Evolutionary conservation across 177 flowering plant species (phyloP), one percentile per base, ranked within the genome.

Genomic region (Vitis hybrid): DNA sequence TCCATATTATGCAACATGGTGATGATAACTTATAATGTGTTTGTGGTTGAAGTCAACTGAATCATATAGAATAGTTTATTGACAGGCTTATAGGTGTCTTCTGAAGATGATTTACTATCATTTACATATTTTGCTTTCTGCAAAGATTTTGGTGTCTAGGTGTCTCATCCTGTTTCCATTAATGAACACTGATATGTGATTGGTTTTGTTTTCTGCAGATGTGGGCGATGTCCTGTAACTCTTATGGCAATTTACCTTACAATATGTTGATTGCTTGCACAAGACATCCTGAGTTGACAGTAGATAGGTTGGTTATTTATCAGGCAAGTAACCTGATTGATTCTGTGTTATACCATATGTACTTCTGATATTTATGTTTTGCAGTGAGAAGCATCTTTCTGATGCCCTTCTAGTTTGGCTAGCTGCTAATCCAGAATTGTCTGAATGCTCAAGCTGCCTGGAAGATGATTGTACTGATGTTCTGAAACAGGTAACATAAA

Each of bases 301-400:
- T 90, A 54, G 83, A 87, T 67, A 91, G 97, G 97, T 90, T 69
- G 4, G 72, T 72, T 31, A 34, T 48, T 69, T 60, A n/a, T 53
- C 19, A 45, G 3, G 65, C 65, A 10, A 18, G 22, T 68, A 29
- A 50, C 52, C 50, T 61, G 52, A 68, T 18, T 72, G 20, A 48
- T 70, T 59, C 29, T 26, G 3, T 54, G 12, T 50, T 56, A 22
- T 64, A 6, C 10, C 39, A 22, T 19, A 61, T 7, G 13, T 49
- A 48, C 61, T 62, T 52, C 62, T 82, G 19, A 82, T 70, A 14
- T 72, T 13, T n/a, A n/a, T 64, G 45, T 70, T 78, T 66, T 15
- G 61, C 79, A 92, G 97, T 77, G 97, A 92, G 79, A 90, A 76
- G 84, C 79, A 87, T 81, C 90, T 92, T 60, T 80, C 80, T 67